Evolutionary conservation across 2,329 filamentous ascomycete species (phyloP), one percentile per base, ranked within the genome.

Genomic region (Aspergillus nomiae): DNA sequence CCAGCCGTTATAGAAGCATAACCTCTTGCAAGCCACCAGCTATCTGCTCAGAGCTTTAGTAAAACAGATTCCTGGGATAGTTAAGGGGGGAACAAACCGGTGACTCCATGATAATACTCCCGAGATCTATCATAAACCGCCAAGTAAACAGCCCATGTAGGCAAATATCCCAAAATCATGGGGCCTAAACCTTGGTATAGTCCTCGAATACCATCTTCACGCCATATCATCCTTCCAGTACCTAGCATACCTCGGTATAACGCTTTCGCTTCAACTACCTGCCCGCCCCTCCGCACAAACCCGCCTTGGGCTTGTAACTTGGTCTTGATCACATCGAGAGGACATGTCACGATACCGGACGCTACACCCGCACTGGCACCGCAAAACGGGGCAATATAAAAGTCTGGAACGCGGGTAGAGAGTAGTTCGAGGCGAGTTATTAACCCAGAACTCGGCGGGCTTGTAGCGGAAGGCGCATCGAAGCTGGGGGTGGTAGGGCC

Each of bases 81-180:
- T 34, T 32, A 21, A 6, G 14, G 30, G 60, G 50, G 36, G 32
- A 46, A 71, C 81, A 68, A 81, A 91, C 89, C 86, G 73, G 90
- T 86, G 66, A 89, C 82, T 58, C 89, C 83, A 69, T 87, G 87
- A 76, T 94, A 86, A 71, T 87, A 89, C 58, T 87, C 86, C 77
- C 96, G 95, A 73, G 91, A 91, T 75, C 90, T 90, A 77, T 97
- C 95, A 79, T 99, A 99, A 43, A 98, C 91, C 26, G 92, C 96
- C 79, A 99, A 92, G 85, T 96, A 99, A 58, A 99, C 94, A 28
- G 94, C 95, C 95, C 95, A 99, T 0, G 95, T 99, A 5, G 95
- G 95, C 64, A 99, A 81, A 78, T 99, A 99, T 14, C 95, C 95
- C 75, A 99, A 82, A 70, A 99, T 88, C 83, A 99, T 97, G 21